phyloP scores from a whole-genome alignment of 495 filamentous ascomycete species.

The Aspergillus sclerotioniger region DNA sequence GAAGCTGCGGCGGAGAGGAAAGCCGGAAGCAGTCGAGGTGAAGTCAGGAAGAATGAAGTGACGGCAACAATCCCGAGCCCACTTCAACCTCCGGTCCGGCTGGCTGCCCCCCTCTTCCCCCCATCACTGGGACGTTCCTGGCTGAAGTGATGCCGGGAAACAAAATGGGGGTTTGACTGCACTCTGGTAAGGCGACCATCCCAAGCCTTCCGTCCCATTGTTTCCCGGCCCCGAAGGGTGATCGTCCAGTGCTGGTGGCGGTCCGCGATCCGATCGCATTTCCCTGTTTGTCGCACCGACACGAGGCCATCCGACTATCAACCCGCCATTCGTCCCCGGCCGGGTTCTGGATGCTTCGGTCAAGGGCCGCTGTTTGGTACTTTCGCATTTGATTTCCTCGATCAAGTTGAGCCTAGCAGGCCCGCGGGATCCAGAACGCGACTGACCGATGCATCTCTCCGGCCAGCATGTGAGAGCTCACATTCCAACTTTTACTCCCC shows the following conservation, averaged over 20 bases:
- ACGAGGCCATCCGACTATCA: slow-evolving; percentile 7
- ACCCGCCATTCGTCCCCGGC: background rate
- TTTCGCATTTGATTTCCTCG: background rate
- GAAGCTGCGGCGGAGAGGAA: slow-evolving; percentile 18
- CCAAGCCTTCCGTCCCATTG: background rate
- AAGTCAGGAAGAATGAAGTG: slow-evolving; percentile 10
- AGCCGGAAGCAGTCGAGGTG: slow-evolving; percentile 16
- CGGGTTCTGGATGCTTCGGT: background rate
- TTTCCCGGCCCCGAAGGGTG: background rate
- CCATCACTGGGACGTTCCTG: background rate
- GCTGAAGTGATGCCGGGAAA: background rate
- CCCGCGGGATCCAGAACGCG: background rate
- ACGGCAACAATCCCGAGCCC: slow-evolving; percentile 4
- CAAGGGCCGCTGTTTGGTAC: background rate
- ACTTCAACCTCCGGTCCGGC: background rate
- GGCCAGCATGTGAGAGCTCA: slow-evolving; percentile 1
- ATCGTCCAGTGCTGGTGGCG: background rate
- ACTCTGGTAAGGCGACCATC: background rate
- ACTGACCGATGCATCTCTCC: background rate
- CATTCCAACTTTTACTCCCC: slow-evolving; percentile 1
- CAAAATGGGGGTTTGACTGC: background rate
- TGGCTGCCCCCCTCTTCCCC: background rate
- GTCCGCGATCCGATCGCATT: slow-evolving; percentile 8
- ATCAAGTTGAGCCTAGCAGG: background rate
- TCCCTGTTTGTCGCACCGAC: slow-evolving; percentile 3